A percentile compares a stretch with the other conserved stretches of the same genome.
Evolutionary conservation across 441 rosid genomes (phyloP).

Genomic region (Rhodomyrtus psidioides): DNA sequence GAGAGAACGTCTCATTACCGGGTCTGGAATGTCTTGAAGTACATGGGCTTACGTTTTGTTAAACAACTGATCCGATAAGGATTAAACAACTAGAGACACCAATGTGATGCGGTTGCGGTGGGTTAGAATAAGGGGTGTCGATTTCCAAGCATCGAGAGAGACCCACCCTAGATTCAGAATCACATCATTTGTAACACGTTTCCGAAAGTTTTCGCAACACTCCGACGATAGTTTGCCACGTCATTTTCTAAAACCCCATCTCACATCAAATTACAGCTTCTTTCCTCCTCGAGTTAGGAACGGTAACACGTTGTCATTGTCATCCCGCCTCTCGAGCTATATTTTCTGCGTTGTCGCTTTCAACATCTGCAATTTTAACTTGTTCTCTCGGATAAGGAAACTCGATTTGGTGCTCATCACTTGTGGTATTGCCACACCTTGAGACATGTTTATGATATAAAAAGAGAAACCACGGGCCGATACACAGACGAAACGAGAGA

Average conservation of each 20-base stretch:
- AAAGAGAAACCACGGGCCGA: not conserved
- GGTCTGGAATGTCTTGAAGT: not conserved
- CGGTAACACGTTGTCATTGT: not conserved
- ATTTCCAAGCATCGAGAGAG: not conserved
- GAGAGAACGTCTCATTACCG: not conserved
- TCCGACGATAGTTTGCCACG: too few species aligned
- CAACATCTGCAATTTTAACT: too few species aligned
- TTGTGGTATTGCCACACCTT: not conserved
- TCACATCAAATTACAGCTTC: not conserved
- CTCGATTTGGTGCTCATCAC: not conserved
- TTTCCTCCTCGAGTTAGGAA: not conserved
- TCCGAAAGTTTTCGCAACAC: not conserved
- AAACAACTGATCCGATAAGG: constrained; percentile 1
- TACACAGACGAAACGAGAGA: not conserved
- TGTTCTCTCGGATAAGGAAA: not conserved
- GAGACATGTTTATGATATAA: not conserved
- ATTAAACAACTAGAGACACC: not conserved
- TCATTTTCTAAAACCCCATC: not conserved
- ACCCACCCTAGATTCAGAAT: not conserved
- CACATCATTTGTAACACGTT: too few species aligned
- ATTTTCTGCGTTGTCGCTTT: not conserved
- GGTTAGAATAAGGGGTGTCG: not conserved
- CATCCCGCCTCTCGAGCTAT: not conserved
- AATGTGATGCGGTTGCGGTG: not conserved
- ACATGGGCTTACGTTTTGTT: not conserved